Conservation (phyloP, 352 stramenopile genomes). For the Pythium aristosporum region DNA sequence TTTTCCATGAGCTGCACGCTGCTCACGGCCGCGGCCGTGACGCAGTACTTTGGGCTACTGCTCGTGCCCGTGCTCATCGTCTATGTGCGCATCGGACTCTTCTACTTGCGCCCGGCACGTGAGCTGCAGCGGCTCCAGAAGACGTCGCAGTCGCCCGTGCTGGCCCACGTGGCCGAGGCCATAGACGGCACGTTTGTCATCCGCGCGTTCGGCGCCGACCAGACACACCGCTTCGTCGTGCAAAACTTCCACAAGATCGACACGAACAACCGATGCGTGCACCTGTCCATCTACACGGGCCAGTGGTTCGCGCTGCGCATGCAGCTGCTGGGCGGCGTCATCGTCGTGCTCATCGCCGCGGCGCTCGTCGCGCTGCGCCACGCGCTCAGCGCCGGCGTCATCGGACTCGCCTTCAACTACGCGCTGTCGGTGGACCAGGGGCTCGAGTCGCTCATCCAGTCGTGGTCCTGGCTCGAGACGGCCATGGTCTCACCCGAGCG, state of each 20-base stretch:
- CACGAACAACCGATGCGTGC: slow-evolving; percentile 26
- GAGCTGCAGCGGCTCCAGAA: slow-evolving; percentile 49
- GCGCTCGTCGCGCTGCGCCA: slow-evolving; percentile 48
- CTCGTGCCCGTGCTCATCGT: slow-evolving; percentile 71
- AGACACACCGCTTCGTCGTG: slow-evolving; percentile 39
- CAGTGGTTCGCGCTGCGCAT: slow-evolving; percentile 78
- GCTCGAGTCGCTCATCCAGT: slow-evolving; percentile 73
- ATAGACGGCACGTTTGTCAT: slow-evolving; percentile 41
- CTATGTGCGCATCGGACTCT: slow-evolving; percentile 56
- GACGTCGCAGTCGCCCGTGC: slow-evolving; percentile 40
- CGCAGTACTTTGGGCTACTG: slow-evolving; percentile 59
- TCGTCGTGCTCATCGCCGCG: slow-evolving; percentile 67
- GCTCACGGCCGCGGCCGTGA: slow-evolving; percentile 57
- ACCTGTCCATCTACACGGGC: slow-evolving; percentile 33
- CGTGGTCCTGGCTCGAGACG: slow-evolving; percentile 31
- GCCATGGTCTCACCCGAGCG: slow-evolving; percentile 85
- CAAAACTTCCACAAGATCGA: slow-evolving; percentile 34
- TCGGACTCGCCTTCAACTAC: slow-evolving; percentile 83
- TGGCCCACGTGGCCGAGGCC: slow-evolving; percentile 50
- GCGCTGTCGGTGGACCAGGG: slow-evolving; percentile 39
- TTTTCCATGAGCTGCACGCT: slow-evolving; percentile 61
- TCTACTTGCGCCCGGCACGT: slow-evolving; percentile 50
- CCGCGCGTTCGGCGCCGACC: slow-evolving; percentile 46
- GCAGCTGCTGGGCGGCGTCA: slow-evolving; percentile 74
- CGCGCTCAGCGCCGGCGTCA: slow-evolving; percentile 49